phyloP scores from a whole-genome alignment of 257 asterid species.

The Verbena officinalis region DNA sequence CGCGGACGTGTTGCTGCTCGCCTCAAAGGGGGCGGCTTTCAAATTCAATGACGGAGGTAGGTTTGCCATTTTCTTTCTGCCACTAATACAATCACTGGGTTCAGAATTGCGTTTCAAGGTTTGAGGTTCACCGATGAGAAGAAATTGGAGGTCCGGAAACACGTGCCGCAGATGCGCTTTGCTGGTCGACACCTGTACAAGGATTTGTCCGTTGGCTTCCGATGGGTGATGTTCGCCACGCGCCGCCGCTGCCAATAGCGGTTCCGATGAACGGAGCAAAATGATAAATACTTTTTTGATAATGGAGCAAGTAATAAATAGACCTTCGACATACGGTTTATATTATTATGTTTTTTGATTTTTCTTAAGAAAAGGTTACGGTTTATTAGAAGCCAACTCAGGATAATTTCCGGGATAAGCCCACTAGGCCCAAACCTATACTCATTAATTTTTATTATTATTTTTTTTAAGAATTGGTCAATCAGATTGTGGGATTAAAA shows the following conservation, averaged over 20 bases:
- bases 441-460: too few species aligned
- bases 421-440: too few species aligned
- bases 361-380: too few species aligned
- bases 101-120: neutral
- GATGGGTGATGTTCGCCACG: conserved; percentile 16
- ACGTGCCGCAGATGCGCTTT: conserved; percentile 40
- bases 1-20: conserved; percentile 29
- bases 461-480: too few species aligned
- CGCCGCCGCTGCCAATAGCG: conserved; percentile 34
- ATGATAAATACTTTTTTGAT: too few species aligned
- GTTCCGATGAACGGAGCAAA: neutral
- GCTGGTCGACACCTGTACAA: conserved; percentile 27
- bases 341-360: too few species aligned
- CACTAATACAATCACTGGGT: conserved; percentile 8
- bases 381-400: too few species aligned
- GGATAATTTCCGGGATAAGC: too few species aligned
- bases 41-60: conserved; percentile 42
- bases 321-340: too few species aligned
- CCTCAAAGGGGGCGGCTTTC: conserved; percentile 50
- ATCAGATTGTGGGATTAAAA: too few species aligned
- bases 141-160: conserved; percentile 6
- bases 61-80: conserved; percentile 37
- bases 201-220: neutral
- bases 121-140: conserved; percentile 17
- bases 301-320: too few species aligned